Base-by-base conservation (phyloP, 345 rosid genomes). In the Turnera subulata region DNA sequence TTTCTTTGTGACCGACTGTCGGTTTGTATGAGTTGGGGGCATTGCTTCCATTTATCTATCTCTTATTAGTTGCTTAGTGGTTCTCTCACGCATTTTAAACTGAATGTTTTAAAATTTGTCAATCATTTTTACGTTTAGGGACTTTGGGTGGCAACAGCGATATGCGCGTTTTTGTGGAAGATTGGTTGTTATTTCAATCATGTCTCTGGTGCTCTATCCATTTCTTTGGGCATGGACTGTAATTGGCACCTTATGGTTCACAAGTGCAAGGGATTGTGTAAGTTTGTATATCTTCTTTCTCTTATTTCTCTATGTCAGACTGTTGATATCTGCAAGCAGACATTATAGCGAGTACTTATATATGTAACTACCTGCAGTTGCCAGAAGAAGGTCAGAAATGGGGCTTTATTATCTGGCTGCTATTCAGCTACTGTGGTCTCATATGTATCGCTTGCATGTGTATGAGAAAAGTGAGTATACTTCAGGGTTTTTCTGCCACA, bases 201-300 rank as follows among this genome's bases (percentile, higher is more conserved):
- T 92, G 25, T 82, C 91, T 14, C 76, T 92, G 47, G 64, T 89
- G 23, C 82, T 92, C 22, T 92, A 89, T 75, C 98, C 98, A 11
- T 92, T 86, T 78, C 80, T 89, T 50, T 92, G 95, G 96, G 89
- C 82, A 29, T 92, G 98, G 98, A 92, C 98, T 63, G 65, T 94
- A 52, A 80, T 84, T 21, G 99, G 97, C 56, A 84, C 96, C 33
- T 64, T 84, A 16, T 94, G 99, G 99, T 94, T 88, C 81, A 77
- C 78, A 33, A 70, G 66, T 53, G 89, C 96, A 4, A 80, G 73
- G 62, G 63, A 62, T 61, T 94, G 97, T 78, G 99, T 94, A 80
- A 81, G 95, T 73, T 25, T 18, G 10, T 37, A 18, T 6, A 11
- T 42, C 12, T n/a, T 43, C 15, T 23, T 50, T 22, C 46, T 23